These are phyloP conservation scores for Fusarium sambucinum DNA, from an alignment of 2,329 filamentous ascomycete genomes.

Conservation along the genomic window DNA sequence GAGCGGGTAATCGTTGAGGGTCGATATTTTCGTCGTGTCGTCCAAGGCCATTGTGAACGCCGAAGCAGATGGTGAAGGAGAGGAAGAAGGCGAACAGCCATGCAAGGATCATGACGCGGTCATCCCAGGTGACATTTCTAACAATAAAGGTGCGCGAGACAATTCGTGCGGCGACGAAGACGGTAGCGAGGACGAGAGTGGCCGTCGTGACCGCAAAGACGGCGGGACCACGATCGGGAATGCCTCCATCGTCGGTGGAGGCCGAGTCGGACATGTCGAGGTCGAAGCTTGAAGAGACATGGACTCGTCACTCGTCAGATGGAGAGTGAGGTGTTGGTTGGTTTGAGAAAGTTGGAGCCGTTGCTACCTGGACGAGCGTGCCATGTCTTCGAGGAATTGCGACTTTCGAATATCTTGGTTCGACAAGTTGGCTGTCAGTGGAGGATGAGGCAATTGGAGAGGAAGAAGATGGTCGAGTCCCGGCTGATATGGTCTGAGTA, in stretches of 20 bases:
- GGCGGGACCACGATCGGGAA: slow-evolving; percentile 66
- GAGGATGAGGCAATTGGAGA: neutral
- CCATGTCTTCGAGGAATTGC: slow-evolving; percentile 40
- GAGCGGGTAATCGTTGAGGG: slow-evolving; percentile 58
- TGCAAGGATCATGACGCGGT: slow-evolving; percentile 83
- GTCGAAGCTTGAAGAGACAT: slow-evolving; percentile 40
- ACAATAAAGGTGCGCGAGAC: slow-evolving; percentile 80
- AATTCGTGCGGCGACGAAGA: slow-evolving; percentile 81
- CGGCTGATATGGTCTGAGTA: neutral
- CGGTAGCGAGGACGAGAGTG: slow-evolving; percentile 75
- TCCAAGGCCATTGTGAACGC: slow-evolving; percentile 74
- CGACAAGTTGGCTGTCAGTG: neutral
- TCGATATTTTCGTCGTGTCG: slow-evolving; percentile 72
- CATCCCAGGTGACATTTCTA: slow-evolving; percentile 77
- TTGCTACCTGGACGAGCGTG: slow-evolving; percentile 30
- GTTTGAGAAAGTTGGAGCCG: slow-evolving; percentile 27
- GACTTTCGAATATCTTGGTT: slow-evolving; percentile 2
- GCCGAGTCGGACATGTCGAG: slow-evolving; percentile 48
- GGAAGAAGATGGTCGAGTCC: neutral
- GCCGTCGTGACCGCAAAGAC: slow-evolving; percentile 78
- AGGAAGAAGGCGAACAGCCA: slow-evolving; percentile 80
- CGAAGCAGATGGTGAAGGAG: slow-evolving; percentile 74
- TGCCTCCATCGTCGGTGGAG: slow-evolving; percentile 44
- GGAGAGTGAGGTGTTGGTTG: slow-evolving; percentile 25
- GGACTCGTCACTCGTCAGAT: slow-evolving; percentile 39